Conservation (phyloP, 176 grass and related monocot genomes). For the Paspalum vaginatum region DNA sequence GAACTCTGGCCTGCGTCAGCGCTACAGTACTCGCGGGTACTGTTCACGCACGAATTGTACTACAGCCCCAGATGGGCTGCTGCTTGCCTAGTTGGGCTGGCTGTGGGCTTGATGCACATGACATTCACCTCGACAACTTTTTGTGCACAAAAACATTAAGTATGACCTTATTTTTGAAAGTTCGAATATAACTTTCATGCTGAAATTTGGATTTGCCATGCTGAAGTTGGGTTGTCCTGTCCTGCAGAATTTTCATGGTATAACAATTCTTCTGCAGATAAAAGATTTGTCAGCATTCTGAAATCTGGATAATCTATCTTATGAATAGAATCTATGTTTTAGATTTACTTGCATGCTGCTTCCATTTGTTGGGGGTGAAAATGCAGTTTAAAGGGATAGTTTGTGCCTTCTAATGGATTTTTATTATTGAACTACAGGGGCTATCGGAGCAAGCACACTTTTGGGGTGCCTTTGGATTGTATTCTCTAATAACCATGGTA, state of each 20-base stretch:
- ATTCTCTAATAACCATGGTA: slow-evolving; percentile 83
- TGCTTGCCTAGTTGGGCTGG: too few relatives aligned
- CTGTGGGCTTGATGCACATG: too few relatives aligned
- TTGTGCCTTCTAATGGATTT: slow-evolving; percentile 35
- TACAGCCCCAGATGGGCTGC: too few relatives aligned
- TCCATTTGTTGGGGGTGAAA: slow-evolving; percentile 24
- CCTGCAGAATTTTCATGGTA: neutral
- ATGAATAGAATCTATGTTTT: neutral
- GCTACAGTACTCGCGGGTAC: too few relatives aligned
- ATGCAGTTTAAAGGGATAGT: neutral
- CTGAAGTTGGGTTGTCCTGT: too few relatives aligned
- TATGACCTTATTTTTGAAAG: neutral
- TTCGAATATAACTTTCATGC: too few relatives aligned
- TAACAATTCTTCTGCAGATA: neutral
- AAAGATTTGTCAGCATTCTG: slow-evolving; percentile 6
- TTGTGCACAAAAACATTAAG: neutral
- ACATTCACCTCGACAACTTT: too few relatives aligned
- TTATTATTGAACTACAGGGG: slow-evolving; percentile 46
- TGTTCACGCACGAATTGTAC: too few relatives aligned
- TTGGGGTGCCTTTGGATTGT: slow-evolving; percentile 94
- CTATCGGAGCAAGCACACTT: slow-evolving; percentile 75
- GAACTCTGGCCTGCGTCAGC: too few relatives aligned
- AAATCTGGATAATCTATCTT: slow-evolving; percentile 21
- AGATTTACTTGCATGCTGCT: slow-evolving; percentile 14
- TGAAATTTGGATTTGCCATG: too few relatives aligned